phyloP scores from a whole-genome alignment of 2,329 filamentous ascomycete genomes.

The Chrysoporthe austroafricana region DNA sequence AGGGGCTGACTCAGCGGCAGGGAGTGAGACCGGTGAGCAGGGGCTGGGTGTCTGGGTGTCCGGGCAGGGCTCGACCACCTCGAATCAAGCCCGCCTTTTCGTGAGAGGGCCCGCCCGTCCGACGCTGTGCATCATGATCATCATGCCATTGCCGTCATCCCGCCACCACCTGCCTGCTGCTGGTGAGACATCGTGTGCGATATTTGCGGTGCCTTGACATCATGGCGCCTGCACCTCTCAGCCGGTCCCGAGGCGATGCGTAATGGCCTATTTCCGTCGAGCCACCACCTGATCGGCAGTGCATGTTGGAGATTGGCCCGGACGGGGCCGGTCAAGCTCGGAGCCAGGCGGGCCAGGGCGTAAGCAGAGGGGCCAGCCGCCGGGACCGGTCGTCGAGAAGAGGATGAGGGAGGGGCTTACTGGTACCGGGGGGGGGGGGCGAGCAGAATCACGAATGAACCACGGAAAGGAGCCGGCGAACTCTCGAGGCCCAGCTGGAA shows the following conservation, averaged over 20 bases:
- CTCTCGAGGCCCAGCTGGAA: too few relatives aligned
- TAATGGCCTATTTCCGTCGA: not conserved
- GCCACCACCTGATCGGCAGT: too few relatives aligned
- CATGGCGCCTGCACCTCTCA: not conserved
- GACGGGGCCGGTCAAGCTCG: not conserved
- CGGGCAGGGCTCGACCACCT: too few relatives aligned
- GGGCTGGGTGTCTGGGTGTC: too few relatives aligned
- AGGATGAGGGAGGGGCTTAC: not conserved
- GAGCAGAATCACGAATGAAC: not conserved
- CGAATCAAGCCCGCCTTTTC: not conserved
- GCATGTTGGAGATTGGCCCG: not conserved
- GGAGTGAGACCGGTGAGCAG: not conserved
- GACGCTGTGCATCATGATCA: not conserved
- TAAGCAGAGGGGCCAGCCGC: not conserved
- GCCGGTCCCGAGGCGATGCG: not conserved
- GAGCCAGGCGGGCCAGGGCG: not conserved
- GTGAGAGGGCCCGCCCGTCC: not conserved
- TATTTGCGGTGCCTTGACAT: not conserved
- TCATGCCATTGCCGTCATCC: not conserved
- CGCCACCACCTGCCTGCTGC: not conserved
- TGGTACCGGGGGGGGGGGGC: not conserved
- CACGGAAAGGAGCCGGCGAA: not conserved
- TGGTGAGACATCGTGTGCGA: not conserved
- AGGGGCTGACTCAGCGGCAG: not conserved
- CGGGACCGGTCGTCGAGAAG: not conserved